Conservation (phyloP, 352 stramenopile genomes). For the Globisporangium carolinianum region DNA sequence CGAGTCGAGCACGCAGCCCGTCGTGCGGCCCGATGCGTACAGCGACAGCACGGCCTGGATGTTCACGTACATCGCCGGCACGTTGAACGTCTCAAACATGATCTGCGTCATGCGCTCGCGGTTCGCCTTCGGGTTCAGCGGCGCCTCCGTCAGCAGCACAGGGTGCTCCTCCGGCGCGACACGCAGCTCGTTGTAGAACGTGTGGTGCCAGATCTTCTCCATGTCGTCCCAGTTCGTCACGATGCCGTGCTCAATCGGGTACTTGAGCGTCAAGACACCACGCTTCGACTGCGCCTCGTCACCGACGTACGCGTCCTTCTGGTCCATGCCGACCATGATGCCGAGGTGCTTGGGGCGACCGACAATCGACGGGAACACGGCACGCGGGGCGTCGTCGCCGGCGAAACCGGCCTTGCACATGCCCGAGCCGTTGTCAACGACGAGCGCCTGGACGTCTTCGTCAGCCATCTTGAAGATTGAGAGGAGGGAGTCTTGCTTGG, state of each 20-base stretch:
- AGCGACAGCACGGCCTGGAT: slow-evolving; percentile 91
- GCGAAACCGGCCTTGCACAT: slow-evolving; percentile 99
- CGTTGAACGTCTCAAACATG: slow-evolving; percentile 96
- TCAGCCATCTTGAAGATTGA: slow-evolving; percentile 33
- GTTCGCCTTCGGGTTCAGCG: slow-evolving; percentile 92
- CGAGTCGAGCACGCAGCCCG: slow-evolving; percentile 92
- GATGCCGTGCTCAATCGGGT: slow-evolving; percentile 99
- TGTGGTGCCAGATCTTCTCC: slow-evolving; percentile 99
- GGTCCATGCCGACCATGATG: slow-evolving; percentile 97
- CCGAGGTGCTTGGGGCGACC: slow-evolving; percentile 93
- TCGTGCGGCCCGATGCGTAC: slow-evolving; percentile 94
- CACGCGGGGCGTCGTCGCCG: slow-evolving; percentile 94
- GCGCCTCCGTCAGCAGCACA: slow-evolving; percentile 92
- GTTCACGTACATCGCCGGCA: slow-evolving; percentile 93
- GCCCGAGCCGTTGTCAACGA: slow-evolving; percentile 97
- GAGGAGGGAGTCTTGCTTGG: neutral
- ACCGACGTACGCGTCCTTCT: slow-evolving; percentile 92
- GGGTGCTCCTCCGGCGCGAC: slow-evolving; percentile 95
- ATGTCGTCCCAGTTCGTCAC: slow-evolving; percentile 99
- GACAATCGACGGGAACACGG: slow-evolving; percentile 96
- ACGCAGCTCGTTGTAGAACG: slow-evolving; percentile 98
- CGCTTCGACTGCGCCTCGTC: slow-evolving; percentile 93
- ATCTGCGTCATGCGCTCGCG: slow-evolving; percentile 93
- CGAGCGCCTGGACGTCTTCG: slow-evolving; percentile 49
- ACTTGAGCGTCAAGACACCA: slow-evolving; percentile 91